Evolutionary conservation across 1,139 yeast species (phyloP), one percentile per base, ranked within the genome.

Genomic region (Sugiyamaella paludigena): DNA sequence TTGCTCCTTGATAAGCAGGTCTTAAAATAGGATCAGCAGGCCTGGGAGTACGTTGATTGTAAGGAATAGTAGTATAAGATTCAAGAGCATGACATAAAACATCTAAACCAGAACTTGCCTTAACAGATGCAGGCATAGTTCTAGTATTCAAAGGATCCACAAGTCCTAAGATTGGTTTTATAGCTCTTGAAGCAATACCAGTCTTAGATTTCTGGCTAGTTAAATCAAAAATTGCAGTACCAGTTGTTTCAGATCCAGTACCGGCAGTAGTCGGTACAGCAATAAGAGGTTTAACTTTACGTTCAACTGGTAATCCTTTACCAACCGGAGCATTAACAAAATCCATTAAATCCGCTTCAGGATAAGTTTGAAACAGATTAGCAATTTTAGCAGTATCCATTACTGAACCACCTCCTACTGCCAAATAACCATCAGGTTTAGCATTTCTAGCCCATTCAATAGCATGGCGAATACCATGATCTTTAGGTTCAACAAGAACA

Each of bases 201-300:
- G 73, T 71, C 56, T 70, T 70, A 51, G 73, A 65, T 51, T 66
- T 64, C 34, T 60, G 60, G 11, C 63, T 52, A 3, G 62, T 58
- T 50, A 70, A 58, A 52, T 70, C 74, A 55, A 70, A 69, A 45
- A 68, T 65, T 11, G 74, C 74, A 0, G 74, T 70, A 19, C 76
- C 75, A 1, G 77, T 73, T 43, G 76, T 71, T 53, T 74, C 76
- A 2, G 76, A 72, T 27, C 75, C 76, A 15, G 75, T 71, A 35
- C 75, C 75, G 7, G 75, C 74, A n/a, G 75, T 71, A 19, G 75
- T 71, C 36, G 74, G 74, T 36, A 72, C 66, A 7, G 77, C 76
- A 47, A 73, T 68, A 53, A 73, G 56, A 4, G 77, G 77, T 47
- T 62, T 55, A 48, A 70, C 55, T 33, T 57, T 49, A 37, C 60